Percentiles rank a stretch among this genome's conserved stretches.
Conservation (phyloP, 2,329 filamentous ascomycete species). For the Westerdykella sp. region DNA sequence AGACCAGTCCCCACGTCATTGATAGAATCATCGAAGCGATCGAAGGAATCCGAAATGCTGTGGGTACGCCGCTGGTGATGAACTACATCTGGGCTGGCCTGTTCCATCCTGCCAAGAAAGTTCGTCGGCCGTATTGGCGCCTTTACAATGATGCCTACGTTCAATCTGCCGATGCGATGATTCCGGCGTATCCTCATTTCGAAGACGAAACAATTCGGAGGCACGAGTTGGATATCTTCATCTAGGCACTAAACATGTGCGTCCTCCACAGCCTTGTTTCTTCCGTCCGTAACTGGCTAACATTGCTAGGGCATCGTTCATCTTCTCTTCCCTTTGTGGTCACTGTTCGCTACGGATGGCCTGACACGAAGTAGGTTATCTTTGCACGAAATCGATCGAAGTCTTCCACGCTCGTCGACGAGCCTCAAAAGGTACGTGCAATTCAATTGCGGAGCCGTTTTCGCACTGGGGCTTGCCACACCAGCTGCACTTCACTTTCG, state of each 20-base stretch:
- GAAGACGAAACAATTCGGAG: slow-evolving; percentile 74
- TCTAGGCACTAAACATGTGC: slow-evolving; percentile 46
- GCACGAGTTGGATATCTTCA: slow-evolving; percentile 74
- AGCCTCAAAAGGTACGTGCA: too few relatives aligned
- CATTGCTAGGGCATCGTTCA: too few relatives aligned
- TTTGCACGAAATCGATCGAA: too few relatives aligned
- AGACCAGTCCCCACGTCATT: slow-evolving; percentile 96
- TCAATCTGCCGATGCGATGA: slow-evolving; percentile 85
- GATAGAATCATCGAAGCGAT: slow-evolving; percentile 97
- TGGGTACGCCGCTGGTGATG: slow-evolving; percentile 86
- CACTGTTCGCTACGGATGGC: too few relatives aligned
- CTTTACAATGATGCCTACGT: slow-evolving; percentile 97
- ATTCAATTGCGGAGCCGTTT: too few relatives aligned
- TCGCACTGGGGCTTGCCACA: too few relatives aligned
- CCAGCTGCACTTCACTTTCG: too few relatives aligned
- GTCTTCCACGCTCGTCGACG: too few relatives aligned
- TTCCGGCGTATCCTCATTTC: slow-evolving; percentile 88
- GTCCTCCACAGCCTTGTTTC: too few relatives aligned
- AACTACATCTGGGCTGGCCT: slow-evolving; percentile 98
- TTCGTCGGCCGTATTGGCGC: slow-evolving; percentile 90
- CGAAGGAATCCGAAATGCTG: slow-evolving; percentile 87
- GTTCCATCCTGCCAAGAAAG: slow-evolving; percentile 94
- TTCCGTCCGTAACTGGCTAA: too few relatives aligned
- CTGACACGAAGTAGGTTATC: too few relatives aligned
- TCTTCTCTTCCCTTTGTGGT: too few relatives aligned